Base-by-base conservation (phyloP, 139 green algal genomes). In the Edaphochlamys debaryana region DNA sequence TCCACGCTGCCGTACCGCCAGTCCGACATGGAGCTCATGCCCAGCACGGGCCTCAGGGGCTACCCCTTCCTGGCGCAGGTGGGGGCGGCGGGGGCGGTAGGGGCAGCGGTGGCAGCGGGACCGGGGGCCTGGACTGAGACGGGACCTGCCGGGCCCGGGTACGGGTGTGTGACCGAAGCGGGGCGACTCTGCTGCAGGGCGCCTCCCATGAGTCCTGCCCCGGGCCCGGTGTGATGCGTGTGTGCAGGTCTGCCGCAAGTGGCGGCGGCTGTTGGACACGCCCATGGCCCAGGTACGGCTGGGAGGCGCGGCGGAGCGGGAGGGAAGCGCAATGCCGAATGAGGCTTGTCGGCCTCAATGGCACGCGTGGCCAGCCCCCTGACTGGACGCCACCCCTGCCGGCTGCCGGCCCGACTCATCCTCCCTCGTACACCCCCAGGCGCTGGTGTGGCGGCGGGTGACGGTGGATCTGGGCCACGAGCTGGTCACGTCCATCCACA, bases 401-500 rank as follows among this genome's bases (percentile, higher is more conserved):
- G 9, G 19, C 52, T 6, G 13, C 13, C 52, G 9, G 69, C 9
- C 64, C 34, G 3, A 27, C 11, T 5, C 34, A 8, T 48, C 34
- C 34, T 15, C 37, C 27, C 25, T 36, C 54, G 36, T 40, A 15
- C 32, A 80, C 58, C 86, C 89, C 11, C 63, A 82, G 42, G 60
- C 89, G 54, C 73, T 76, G 23, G 23, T 84, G 20, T 84, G 77
- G 77, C 45, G 41, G 30, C 34, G 42, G 27, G 68, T 93, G 56
- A 74, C 85, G 3, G 52, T 94, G 1, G 92, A 95, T 64, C 92
- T 95, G 84, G 88, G 90, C 15, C 92, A 95, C 38, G 92, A 95
- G 84, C 86, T 95, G 25, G 86, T 95, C 23, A 95, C 92, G 3
- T 75, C 85, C 25, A 89, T 94, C 66, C 91, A 94, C 84, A 90